Conservation (phyloP, 495 filamentous ascomycete genomes). For the Daldinia caldariorum region DNA sequence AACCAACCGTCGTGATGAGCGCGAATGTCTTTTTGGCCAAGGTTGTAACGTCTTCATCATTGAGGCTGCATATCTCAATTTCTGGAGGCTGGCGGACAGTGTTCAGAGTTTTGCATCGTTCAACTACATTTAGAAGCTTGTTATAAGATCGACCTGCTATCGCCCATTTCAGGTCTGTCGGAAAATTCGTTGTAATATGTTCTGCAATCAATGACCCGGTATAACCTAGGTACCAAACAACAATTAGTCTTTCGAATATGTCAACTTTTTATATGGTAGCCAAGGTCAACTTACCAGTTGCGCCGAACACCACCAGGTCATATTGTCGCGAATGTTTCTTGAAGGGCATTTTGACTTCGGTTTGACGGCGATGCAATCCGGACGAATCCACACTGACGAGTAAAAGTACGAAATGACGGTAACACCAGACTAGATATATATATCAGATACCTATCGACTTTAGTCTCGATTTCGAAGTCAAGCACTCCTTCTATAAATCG, state of each 20-base stretch:
- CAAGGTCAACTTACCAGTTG: conserved; percentile 55
- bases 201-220: conserved; percentile 83
- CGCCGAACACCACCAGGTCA: conserved; percentile 85
- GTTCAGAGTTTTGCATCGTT: conserved; percentile 72
- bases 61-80: conserved; percentile 63
- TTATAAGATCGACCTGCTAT: conserved; percentile 80
- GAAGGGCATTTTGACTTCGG: conserved; percentile 47
- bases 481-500: neutral
- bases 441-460: neutral
- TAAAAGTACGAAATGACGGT: neutral
- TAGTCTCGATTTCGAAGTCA: neutral
- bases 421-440: neutral
- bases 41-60: conserved; percentile 66
- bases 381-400: neutral
- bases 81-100: conserved; percentile 65
- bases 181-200: conserved; percentile 76
- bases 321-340: conserved; percentile 70
- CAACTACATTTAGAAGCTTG: conserved; percentile 76
- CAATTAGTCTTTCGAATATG: conserved; percentile 28
- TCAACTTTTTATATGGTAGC: neutral
- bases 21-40: conserved; percentile 79
- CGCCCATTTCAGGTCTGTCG: conserved; percentile 88
- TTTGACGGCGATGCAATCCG: conserved; percentile 2
- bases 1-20: conserved; percentile 86
- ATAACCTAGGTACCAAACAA: conserved; percentile 76